Evolutionary conservation across 2,329 filamentous ascomycete species (phyloP), one percentile per base, ranked within the genome.

Genomic region (Aspergillus tamarii): DNA sequence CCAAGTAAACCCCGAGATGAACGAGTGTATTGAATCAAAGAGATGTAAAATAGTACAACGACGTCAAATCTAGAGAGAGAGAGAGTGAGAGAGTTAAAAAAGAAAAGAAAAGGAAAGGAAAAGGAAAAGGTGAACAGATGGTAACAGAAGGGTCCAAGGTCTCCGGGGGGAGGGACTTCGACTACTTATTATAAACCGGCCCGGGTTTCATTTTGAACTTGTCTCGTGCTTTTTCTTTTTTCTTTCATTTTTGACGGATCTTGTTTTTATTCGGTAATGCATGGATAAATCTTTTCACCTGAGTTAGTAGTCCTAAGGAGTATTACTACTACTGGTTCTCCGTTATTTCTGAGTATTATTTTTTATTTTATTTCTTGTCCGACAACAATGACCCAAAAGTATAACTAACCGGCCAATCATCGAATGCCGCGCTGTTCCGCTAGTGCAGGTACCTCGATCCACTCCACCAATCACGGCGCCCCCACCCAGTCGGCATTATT

Each of bases 21-120:
- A 79, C 79, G 82, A 82, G 76, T 78, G 77, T 78, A 63, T 67
- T 66, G 63, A 57, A 59, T 46, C 60, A 59, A 57, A 53, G 74
- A 55, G 57, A 63, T 28, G 43, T 6, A 73, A 72, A 73, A 72
- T 70, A 68, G 48, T n/a, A 52, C 28, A n/a, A 14, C 48, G 21
- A 32, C 16, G n/a, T 32, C 45, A 70, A 69, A 63, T 67, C n/a
- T n/a, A 62, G 54, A 64, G 59, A 23, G 58, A 62, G 60, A 26
- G 26, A 63, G 67, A 63, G 53, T 63, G 60, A 23, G 58, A 62
- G 60, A 26, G 30, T 32, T 12, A 70, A 69, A 63, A 68, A 63
- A 52, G 63, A 59, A 23, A 57, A 61, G 60, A 67, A 65, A 68
- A 69, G 66, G 69, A 74, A 61, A 71, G 57, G 57, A 70, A 68